These are phyloP conservation scores for Blastocystis sp. DNA, from an alignment of 352 stramenopile species.

Conservation along the genomic window DNA sequence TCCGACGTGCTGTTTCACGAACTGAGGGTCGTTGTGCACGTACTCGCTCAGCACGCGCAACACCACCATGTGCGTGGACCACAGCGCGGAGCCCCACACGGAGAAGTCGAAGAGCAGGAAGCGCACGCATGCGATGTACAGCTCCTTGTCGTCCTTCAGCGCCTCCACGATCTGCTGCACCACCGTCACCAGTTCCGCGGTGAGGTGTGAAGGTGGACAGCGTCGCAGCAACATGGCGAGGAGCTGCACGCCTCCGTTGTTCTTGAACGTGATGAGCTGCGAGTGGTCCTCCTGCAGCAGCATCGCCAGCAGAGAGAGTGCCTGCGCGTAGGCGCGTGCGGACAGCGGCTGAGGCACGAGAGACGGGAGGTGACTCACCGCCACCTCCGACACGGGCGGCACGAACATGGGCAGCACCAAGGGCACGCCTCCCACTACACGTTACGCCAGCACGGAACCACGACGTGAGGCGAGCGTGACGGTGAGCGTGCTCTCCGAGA, in stretches of 20 bases:
- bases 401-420: constrained; percentile 72
- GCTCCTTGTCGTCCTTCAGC: constrained; percentile 62
- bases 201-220: constrained; percentile 57
- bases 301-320: constrained; percentile 61
- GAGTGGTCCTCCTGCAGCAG: constrained; percentile 64
- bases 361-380: constrained; percentile 13
- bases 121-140: constrained; percentile 45
- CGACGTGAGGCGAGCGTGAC: constrained; percentile 53
- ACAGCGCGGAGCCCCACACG: constrained; percentile 65
- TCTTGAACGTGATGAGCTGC: constrained; percentile 72
- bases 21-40: not conserved
- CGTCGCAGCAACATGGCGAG: constrained; percentile 66
- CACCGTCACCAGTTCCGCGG: constrained; percentile 65
- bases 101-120: constrained; percentile 74
- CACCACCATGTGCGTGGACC: constrained; percentile 65
- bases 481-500: constrained; percentile 54
- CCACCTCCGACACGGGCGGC: constrained; percentile 46
- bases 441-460: not conserved
- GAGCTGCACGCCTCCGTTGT: constrained; percentile 64
- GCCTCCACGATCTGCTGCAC: constrained; percentile 72
- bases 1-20: constrained; percentile 67
- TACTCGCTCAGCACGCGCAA: constrained; percentile 23
- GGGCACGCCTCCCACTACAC: constrained; percentile 57
- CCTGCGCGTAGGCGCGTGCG: constrained; percentile 56
- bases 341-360: constrained; percentile 63